phyloP scores from a whole-genome alignment of 257 asterid species.

The Plantago ovata region DNA sequence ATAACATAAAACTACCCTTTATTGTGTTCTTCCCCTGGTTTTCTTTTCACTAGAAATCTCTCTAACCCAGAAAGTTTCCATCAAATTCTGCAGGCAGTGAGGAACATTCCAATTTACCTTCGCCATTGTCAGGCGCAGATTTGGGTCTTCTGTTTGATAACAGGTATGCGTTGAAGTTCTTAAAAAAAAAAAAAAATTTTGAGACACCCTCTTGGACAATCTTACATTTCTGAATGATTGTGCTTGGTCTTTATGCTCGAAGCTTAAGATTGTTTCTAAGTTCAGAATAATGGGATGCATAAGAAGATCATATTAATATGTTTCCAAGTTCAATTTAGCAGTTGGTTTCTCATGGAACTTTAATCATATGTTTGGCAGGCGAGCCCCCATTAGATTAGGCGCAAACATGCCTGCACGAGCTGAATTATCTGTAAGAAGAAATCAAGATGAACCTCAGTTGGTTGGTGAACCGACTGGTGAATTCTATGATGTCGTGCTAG shows the following conservation, averaged over 20 bases:
- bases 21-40: too few species aligned
- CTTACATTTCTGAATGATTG: background rate
- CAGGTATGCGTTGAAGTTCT: background rate
- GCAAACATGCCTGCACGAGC: slow-evolving; percentile 70
- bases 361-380: slow-evolving; percentile 29
- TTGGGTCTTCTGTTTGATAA: slow-evolving; percentile 29
- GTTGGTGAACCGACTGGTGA: slow-evolving; percentile 82
- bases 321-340: background rate
- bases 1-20: background rate
- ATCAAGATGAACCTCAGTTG: slow-evolving; percentile 44
- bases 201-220: background rate
- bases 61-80: background rate
- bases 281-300: too few species aligned
- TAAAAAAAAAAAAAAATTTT: background rate
- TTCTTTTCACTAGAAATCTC: background rate
- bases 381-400: slow-evolving; percentile 49
- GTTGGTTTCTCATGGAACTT: background rate
- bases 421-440: slow-evolving; percentile 54
- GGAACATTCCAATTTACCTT: slow-evolving; percentile 29
- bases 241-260: background rate
- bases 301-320: background rate
- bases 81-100: slow-evolving; percentile 29
- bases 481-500: slow-evolving; percentile 69
- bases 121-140: slow-evolving; percentile 32
- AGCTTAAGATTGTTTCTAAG: background rate